phyloP scores from a whole-genome alignment of 208 protist genomes.

The Trypanosoma caninum region DNA sequence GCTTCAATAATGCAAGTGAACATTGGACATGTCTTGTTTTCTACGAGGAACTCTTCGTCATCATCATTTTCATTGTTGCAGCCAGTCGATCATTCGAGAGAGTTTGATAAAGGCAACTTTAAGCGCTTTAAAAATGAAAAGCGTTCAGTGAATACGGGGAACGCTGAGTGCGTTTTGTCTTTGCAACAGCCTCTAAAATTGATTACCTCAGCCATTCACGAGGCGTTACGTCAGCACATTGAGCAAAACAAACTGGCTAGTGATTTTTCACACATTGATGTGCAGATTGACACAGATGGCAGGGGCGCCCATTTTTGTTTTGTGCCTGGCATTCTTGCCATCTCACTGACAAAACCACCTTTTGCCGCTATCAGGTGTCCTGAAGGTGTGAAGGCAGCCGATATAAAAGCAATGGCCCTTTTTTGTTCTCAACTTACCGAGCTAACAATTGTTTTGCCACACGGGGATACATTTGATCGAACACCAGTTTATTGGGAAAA shows the following conservation, averaged over 20 bases:
- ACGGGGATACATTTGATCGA: background rate
- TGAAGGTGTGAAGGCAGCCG: background rate
- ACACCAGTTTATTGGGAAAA: slow-evolving; percentile 24
- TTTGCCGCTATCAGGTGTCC: background rate
- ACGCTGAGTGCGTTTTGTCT: background rate
- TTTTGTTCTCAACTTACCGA: slow-evolving; percentile 12
- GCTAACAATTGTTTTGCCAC: background rate
- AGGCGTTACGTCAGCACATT: background rate
- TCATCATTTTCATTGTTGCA: too few species aligned
- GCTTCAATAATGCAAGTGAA: slow-evolving; percentile 12
- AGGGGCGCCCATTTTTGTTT: slow-evolving; percentile 30
- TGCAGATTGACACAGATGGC: slow-evolving; percentile 5
- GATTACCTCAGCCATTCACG: background rate
- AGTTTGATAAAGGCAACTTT: background rate
- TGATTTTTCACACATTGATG: background rate
- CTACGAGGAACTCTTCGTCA: background rate
- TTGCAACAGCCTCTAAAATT: background rate
- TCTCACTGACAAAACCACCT: background rate
- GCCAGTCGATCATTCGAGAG: background rate
- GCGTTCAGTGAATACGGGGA: background rate
- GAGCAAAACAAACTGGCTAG: background rate
- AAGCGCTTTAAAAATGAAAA: slow-evolving; percentile 21
- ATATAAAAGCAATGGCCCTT: background rate
- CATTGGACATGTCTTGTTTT: slow-evolving; percentile 30
- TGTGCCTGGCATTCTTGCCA: slow-evolving; percentile 18